Evolutionary conservation across 805 yeast species (phyloP).

Genomic region (Candida incommunis): DNA sequence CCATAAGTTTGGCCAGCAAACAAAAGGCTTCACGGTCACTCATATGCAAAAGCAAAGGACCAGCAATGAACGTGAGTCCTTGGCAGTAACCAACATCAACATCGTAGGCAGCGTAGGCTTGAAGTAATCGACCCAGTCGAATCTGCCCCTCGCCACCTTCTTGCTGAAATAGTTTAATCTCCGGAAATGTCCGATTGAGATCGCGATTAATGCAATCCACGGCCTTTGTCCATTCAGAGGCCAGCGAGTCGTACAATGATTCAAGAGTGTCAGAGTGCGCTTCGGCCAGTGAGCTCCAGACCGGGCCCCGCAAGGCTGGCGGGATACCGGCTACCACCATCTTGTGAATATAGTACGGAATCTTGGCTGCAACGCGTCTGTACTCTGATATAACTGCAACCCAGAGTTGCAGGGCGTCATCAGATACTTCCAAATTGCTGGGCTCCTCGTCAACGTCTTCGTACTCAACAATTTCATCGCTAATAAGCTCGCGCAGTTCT

Average conservation of each 20-base stretch:
- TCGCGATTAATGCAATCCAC: slow-evolving; percentile 39
- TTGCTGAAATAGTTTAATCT: slow-evolving; percentile 32
- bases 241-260: slow-evolving; percentile 24
- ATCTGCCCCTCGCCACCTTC: slow-evolving; percentile 27
- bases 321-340: slow-evolving; percentile 23
- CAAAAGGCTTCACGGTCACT: slow-evolving; percentile 32
- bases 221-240: slow-evolving; percentile 29
- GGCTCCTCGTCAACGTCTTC: neutral
- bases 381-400: slow-evolving; percentile 21
- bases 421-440: slow-evolving; percentile 1
- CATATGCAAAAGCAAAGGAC: slow-evolving; percentile 36
- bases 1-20: slow-evolving; percentile 42
- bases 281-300: slow-evolving; percentile 22
- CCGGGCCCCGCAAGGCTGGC: slow-evolving; percentile 21
- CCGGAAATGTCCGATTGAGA: slow-evolving; percentile 46
- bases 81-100: slow-evolving; percentile 57
- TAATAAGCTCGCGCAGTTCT: neutral
- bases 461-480: neutral
- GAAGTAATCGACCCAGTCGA: slow-evolving; percentile 38
- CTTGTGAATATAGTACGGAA: slow-evolving; percentile 18
- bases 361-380: slow-evolving; percentile 15
- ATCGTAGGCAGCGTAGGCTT: slow-evolving; percentile 51
- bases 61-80: slow-evolving; percentile 49
- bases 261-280: slow-evolving; percentile 18
- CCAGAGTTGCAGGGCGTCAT: slow-evolving; percentile 22